Evolutionary conservation across 371 early-diverging fungal species (phyloP).

Genomic region (Mucor irregularis): DNA sequence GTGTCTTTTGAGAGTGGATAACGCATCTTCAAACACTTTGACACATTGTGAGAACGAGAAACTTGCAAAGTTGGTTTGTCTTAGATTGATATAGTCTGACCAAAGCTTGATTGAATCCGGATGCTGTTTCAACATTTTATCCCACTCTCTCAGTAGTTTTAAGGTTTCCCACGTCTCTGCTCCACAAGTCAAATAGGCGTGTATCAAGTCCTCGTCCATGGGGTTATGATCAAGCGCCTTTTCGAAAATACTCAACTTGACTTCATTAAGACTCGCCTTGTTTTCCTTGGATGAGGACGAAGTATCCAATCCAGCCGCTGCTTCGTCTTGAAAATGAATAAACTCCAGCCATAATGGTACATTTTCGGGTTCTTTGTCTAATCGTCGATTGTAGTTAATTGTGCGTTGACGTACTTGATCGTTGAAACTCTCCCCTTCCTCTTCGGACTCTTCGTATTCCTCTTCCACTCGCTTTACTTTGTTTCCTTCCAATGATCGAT

Average conservation of each 20-base stretch:
- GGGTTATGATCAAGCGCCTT: conserved; percentile 71
- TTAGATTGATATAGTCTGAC: conserved; percentile 75
- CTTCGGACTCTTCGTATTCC: conserved; percentile 17
- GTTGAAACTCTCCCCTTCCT: conserved; percentile 43
- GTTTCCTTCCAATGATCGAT: conserved; percentile 40
- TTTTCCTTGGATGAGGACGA: conserved; percentile 13
- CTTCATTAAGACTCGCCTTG: conserved; percentile 58
- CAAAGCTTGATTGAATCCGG: conserved; percentile 61
- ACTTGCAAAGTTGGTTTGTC: conserved; percentile 72
- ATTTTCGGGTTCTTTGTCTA: conserved; percentile 58
- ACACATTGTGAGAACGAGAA: conserved; percentile 66
- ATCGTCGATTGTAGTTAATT: conserved; percentile 34
- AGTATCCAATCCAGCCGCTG: conserved; percentile 27
- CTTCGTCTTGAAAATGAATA: conserved; percentile 69
- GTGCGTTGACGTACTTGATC: conserved; percentile 37
- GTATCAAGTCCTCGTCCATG: conserved; percentile 51
- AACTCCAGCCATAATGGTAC: conserved; percentile 69
- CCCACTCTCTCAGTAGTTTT: conserved; percentile 71
- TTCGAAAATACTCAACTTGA: conserved; percentile 77
- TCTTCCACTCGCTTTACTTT: conserved; percentile 15
- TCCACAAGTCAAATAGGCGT: conserved; percentile 63
- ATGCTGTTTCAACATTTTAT: conserved; percentile 52
- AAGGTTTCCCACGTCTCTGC: conserved; percentile 65
- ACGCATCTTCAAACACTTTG: conserved; percentile 66
- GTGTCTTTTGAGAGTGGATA: conserved; percentile 36